Evolutionary conservation across 2,329 filamentous ascomycete genomes (phyloP).

Genomic region (Daldinia sp.): DNA sequence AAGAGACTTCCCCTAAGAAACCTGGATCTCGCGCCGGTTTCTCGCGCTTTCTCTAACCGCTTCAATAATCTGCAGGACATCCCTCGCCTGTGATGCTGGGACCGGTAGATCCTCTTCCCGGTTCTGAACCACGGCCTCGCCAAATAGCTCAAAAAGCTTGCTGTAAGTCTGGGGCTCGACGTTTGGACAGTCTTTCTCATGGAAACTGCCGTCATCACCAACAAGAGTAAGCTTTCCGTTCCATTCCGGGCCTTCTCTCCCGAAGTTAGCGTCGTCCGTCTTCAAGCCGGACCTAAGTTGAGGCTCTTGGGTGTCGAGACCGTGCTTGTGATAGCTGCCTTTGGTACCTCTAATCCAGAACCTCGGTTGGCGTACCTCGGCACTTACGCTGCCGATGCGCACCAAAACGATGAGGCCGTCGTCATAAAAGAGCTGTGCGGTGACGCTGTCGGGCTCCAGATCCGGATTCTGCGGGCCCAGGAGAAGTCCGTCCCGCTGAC

Average conservation of each 20-base stretch:
- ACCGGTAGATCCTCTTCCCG: slow-evolving; percentile 66
- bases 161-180: slow-evolving; percentile 75
- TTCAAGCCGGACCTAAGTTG: slow-evolving; percentile 74
- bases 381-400: slow-evolving; percentile 76
- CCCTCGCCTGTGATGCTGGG: slow-evolving; percentile 63
- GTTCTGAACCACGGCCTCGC: slow-evolving; percentile 61
- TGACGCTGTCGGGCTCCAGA: slow-evolving; percentile 68
- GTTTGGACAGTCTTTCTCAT: slow-evolving; percentile 65
- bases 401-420: slow-evolving; percentile 74
- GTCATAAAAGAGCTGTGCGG: slow-evolving; percentile 75
- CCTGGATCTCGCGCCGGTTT: slow-evolving; percentile 59
- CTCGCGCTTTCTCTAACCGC: slow-evolving; percentile 63
- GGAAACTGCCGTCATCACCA: slow-evolving; percentile 62
- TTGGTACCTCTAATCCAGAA: slow-evolving; percentile 83
- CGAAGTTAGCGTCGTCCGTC: slow-evolving; percentile 73
- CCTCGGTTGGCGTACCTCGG: slow-evolving; percentile 75
- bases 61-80: slow-evolving; percentile 67
- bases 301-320: slow-evolving; percentile 80
- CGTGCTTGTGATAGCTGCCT: slow-evolving; percentile 79
- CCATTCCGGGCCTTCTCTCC: slow-evolving; percentile 68
- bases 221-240: slow-evolving; percentile 71
- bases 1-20: slow-evolving; percentile 41
- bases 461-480: slow-evolving; percentile 53
- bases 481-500: slow-evolving; percentile 67
- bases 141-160: slow-evolving; percentile 72